Base-by-base conservation (phyloP, 2,329 filamentous ascomycete genomes). In the Thielaviopsis euricoi region DNA sequence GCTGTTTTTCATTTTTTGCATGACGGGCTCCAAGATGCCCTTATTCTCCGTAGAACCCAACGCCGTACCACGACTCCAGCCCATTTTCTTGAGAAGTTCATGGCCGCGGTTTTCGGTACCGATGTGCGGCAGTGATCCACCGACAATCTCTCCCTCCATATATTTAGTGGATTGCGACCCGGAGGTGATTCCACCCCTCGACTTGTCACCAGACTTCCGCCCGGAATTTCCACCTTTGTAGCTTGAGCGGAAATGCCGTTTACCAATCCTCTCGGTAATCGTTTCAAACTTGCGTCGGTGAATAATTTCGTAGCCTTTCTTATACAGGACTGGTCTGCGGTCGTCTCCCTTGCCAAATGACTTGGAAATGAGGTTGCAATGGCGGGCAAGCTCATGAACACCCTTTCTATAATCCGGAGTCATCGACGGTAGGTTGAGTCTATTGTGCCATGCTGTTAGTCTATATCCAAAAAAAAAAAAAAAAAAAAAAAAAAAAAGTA, bases 81-180 rank as follows among this genome's bases (percentile, higher is more conserved):
- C 93, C 93, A 97, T 97, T 71, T 93, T 97, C 72, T 95, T 89
- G 62, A 98, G 72, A 82, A 98, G 87, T 2, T 82, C 81, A 55
- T 89, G 80, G 12, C 93, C 93, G 63, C 82, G 88, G 67, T 95
- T 97, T 56, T 86, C 86, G 4, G 76, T 74, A 1, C 87, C 87
- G 33, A 98, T 76, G 68, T 95, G 90, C 12, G 89, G 87, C 1
- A 91, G 90, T 53, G 82, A 81, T 1, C 80, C 88, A 53, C 91
- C 93, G 2, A 97, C 89, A 26, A 95, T 74, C 63, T 97, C 90
- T 19, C 93, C 93, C 65, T 97, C 87, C 61, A 79, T 49, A 12
- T 58, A 59, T 37, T 22, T 50, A 5, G 59, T 54, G 4, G 48
- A 53, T 2, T 52, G 15, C 15, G 26, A 25, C 13, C 50, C 50